A percentile compares a stretch with the other conserved stretches of the same genome.
phyloP scores from a whole-genome alignment of 1,284 basidiomycete species.

The Fomitiporia mediterranea region DNA sequence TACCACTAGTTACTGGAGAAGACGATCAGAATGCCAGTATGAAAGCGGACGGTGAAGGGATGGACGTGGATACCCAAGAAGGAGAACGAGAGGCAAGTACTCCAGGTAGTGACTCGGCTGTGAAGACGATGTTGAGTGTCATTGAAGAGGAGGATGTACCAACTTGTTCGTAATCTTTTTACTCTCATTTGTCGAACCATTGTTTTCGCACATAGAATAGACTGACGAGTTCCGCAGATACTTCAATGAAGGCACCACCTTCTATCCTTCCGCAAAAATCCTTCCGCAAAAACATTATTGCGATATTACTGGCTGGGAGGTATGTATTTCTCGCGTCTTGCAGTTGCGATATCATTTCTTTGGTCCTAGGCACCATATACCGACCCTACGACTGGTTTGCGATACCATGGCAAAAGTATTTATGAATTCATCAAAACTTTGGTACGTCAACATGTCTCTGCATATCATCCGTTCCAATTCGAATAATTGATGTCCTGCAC shows the following conservation, averaged over 20 bases:
- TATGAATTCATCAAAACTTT: conserved; percentile 79
- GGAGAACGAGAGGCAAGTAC: too few species aligned
- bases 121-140: conserved; percentile 27
- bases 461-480: background rate
- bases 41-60: too few species aligned
- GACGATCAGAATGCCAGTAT: conserved; percentile 21
- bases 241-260: conserved; percentile 81
- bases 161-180: conserved; percentile 47
- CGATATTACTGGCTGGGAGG: conserved; percentile 84
- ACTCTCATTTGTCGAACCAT: background rate
- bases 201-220: background rate
- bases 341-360: background rate
- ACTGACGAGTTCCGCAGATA: conserved; percentile 42
- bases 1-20: conserved; percentile 23
- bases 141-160: conserved; percentile 53
- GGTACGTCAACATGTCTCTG: conserved; percentile 51
- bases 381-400: conserved; percentile 74
- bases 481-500: background rate
- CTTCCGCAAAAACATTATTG: conserved; percentile 77
- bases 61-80: conserved; percentile 40
- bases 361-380: conserved; percentile 72
- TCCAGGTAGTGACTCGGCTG: conserved; percentile 36
- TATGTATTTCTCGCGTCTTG: conserved; percentile 33
- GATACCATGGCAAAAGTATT: conserved; percentile 83
- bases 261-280: too few species aligned